Conservation (phyloP, 2,329 filamentous ascomycete species). For the Exophiala alcalophila region DNA sequence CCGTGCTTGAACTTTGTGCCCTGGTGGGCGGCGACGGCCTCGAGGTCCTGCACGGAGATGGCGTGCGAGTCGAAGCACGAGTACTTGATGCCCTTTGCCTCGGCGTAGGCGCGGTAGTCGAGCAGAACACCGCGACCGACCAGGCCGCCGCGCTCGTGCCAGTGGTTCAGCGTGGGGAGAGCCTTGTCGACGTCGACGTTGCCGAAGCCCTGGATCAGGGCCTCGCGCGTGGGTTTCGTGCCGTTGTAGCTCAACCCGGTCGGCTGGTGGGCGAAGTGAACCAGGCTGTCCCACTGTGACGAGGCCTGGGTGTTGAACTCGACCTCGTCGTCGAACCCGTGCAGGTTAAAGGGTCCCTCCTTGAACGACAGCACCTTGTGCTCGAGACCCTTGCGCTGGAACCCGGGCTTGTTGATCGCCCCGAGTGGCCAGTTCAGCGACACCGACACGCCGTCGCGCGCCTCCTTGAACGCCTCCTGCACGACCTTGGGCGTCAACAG, state of each 20-base stretch:
- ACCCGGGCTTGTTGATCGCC: constrained; percentile 18
- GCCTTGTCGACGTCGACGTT: constrained; percentile 20
- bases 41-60: constrained; percentile 57
- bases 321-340: constrained; percentile 44
- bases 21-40: constrained; percentile 55
- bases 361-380: constrained; percentile 26
- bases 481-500: constrained; percentile 57
- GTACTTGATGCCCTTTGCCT: constrained; percentile 37
- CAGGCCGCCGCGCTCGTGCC: constrained; percentile 41
- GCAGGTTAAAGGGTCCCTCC: constrained; percentile 9
- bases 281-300: constrained; percentile 51
- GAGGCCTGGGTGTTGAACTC: constrained; percentile 49
- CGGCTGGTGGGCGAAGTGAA: constrained; percentile 24
- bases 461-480: constrained; percentile 53
- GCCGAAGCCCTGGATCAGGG: constrained; percentile 26
- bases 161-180: constrained; percentile 31
- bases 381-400: constrained; percentile 18
- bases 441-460: constrained; percentile 55
- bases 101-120: constrained; percentile 46
- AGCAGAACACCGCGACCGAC: constrained; percentile 48
- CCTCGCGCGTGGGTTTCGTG: constrained; percentile 32
- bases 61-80: constrained; percentile 41
- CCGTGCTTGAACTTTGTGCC: constrained; percentile 57
- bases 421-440: constrained; percentile 52
- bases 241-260: constrained; percentile 26